phyloP scores from a whole-genome alignment of 2,329 filamentous ascomycete species.

The Paecilomyces variotii region DNA sequence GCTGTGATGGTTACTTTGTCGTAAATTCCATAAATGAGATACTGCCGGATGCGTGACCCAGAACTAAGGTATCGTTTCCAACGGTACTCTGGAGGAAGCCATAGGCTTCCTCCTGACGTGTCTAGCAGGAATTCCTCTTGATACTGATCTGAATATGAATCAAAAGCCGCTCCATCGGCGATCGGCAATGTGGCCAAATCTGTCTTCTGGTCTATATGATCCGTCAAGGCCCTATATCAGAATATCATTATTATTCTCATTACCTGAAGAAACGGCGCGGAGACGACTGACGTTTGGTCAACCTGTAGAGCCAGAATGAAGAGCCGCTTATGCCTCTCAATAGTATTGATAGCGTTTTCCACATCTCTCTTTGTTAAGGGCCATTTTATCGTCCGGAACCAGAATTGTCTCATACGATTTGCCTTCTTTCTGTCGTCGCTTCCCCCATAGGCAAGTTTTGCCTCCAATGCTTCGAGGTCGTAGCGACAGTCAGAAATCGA shows the following conservation, averaged over 20 bases:
- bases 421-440: conserved; percentile 1
- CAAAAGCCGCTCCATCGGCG: conserved; percentile 13
- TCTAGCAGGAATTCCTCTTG: conserved; percentile 15
- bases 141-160: conserved; percentile 8
- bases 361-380: conserved; percentile 19
- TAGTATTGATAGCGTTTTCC: conserved; percentile 8
- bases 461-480: conserved; percentile 4
- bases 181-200: conserved; percentile 8
- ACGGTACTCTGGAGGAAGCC: no score
- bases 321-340: conserved; percentile 16
- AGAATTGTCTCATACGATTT: conserved; percentile 13
- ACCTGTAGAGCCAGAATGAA: conserved; percentile 18
- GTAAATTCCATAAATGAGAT: no score
- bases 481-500: conserved; percentile 4
- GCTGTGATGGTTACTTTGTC: no score
- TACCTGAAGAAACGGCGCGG: background rate
- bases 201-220: conserved; percentile 7
- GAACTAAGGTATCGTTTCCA: no score
- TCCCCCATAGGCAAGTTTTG: conserved; percentile 7
- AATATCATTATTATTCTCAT: background rate
- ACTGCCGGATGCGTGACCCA: no score
- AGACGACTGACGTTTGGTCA: conserved; percentile 17
- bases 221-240: background rate
- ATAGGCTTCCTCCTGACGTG: conserved; percentile 10
- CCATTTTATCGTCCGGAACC: conserved; percentile 22